Evolutionary conservation across 2,329 filamentous ascomycete genomes (phyloP).

Genomic region (Epichloe coenophiala): DNA sequence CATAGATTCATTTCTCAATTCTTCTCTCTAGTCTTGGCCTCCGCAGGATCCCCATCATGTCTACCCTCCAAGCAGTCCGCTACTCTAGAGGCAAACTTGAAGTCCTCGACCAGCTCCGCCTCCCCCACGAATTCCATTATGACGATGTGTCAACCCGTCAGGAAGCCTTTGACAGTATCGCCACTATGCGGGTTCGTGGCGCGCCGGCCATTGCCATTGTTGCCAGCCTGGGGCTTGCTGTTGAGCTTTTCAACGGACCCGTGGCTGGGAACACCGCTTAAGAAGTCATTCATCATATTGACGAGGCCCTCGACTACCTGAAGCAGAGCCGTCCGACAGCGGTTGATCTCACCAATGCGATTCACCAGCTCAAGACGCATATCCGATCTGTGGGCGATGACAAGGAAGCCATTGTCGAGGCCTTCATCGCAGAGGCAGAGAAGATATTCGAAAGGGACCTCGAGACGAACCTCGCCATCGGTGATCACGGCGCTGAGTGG

Average conservation of each 20-base stretch:
- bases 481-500: constrained; percentile 72
- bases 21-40: background rate
- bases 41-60: constrained; percentile 23
- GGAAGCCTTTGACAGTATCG: constrained; percentile 73
- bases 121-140: constrained; percentile 71
- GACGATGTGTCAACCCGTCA: constrained; percentile 56
- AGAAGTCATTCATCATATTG: constrained; percentile 58
- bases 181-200: constrained; percentile 61
- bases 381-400: constrained; percentile 37
- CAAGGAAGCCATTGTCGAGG: constrained; percentile 43
- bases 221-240: constrained; percentile 76
- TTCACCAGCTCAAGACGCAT: constrained; percentile 58
- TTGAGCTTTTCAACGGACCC: constrained; percentile 55
- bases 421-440: constrained; percentile 71
- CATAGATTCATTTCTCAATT: background rate
- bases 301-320: constrained; percentile 69
- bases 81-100: constrained; percentile 59
- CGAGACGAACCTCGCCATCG: constrained; percentile 75
- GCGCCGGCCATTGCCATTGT: constrained; percentile 97
- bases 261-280: constrained; percentile 28
- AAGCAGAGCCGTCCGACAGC: constrained; percentile 84
- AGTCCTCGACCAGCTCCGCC: constrained; percentile 71
- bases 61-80: constrained; percentile 62
- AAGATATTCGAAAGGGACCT: constrained; percentile 79
- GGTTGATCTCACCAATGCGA: constrained; percentile 87